Conservation (phyloP, 1,284 basidiomycete genomes). For the Peniophora sp. region DNA sequence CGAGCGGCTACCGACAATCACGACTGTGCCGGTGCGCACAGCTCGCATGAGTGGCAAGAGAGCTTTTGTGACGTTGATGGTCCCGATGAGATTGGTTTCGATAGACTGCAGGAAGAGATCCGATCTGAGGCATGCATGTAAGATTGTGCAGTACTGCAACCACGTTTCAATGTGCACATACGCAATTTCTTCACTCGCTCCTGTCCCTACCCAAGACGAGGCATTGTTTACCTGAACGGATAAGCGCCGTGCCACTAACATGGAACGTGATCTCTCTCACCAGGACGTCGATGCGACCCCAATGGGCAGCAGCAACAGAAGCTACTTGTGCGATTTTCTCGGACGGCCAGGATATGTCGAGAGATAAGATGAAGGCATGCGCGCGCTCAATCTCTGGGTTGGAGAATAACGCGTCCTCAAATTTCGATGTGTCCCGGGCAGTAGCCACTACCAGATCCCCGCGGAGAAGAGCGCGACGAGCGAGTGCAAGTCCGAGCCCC, state of each 20-base stretch:
- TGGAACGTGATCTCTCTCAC: background rate
- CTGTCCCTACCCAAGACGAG: background rate
- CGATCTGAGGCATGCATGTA: background rate
- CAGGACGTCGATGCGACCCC: background rate
- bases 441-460: background rate
- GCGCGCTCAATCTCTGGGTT: background rate
- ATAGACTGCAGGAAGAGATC: background rate
- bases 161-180: background rate
- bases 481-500: background rate
- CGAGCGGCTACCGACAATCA: background rate
- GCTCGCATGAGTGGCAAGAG: background rate
- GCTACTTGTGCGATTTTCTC: background rate
- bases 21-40: background rate
- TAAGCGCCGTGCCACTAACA: no score
- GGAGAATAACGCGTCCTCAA: background rate
- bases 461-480: background rate
- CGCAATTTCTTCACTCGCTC: constrained; percentile 1
- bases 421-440: background rate
- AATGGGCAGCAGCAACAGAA: background rate
- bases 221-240: background rate
- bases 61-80: background rate
- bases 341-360: background rate
- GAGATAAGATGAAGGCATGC: background rate
- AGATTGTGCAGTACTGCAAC: background rate
- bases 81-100: background rate